Conservation (phyloP, 805 yeast genomes). For the Zygotorulaspora florentina region DNA sequence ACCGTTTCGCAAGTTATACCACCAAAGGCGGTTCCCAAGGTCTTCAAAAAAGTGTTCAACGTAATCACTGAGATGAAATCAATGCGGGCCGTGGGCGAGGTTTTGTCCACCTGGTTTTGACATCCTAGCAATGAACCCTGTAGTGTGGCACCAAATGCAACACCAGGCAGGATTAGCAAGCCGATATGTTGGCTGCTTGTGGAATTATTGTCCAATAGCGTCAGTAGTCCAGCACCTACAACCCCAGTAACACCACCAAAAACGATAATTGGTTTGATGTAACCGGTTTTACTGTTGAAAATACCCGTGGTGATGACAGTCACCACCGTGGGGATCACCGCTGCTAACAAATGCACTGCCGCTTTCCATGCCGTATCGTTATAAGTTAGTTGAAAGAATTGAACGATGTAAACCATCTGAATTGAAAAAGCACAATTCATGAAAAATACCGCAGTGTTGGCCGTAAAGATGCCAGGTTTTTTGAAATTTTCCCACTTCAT, state of each 20-base stretch:
- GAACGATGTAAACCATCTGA: constrained; percentile 25
- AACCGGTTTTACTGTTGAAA: constrained; percentile 33
- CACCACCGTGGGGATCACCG: constrained; percentile 23
- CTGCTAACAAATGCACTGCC: constrained; percentile 21
- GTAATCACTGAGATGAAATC: constrained; percentile 27
- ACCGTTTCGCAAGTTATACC: constrained; percentile 25
- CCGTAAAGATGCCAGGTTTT: constrained; percentile 15
- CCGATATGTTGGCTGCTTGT: constrained; percentile 34
- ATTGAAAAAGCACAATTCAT: constrained; percentile 20
- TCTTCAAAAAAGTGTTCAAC: constrained; percentile 23
- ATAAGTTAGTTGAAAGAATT: constrained; percentile 27
- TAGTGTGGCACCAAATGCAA: constrained; percentile 35
- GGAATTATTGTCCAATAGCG: constrained; percentile 33
- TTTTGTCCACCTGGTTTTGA: constrained; percentile 28
- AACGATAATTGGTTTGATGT: constrained; percentile 36
- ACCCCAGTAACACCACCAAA: constrained; percentile 32
- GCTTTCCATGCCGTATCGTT: constrained; percentile 26
- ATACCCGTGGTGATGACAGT: constrained; percentile 29
- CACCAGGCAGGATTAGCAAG: constrained; percentile 37
- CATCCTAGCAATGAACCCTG: constrained; percentile 34
- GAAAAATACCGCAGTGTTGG: constrained; percentile 19
- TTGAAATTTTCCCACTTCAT: constrained; percentile 16
- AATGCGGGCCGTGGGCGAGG: constrained; percentile 14
- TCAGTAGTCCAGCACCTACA: constrained; percentile 37
- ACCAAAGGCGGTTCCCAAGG: constrained; percentile 26